Evolutionary conservation across 2,329 filamentous ascomycete species (phyloP).

Genomic region (Anisogramma anomala): DNA sequence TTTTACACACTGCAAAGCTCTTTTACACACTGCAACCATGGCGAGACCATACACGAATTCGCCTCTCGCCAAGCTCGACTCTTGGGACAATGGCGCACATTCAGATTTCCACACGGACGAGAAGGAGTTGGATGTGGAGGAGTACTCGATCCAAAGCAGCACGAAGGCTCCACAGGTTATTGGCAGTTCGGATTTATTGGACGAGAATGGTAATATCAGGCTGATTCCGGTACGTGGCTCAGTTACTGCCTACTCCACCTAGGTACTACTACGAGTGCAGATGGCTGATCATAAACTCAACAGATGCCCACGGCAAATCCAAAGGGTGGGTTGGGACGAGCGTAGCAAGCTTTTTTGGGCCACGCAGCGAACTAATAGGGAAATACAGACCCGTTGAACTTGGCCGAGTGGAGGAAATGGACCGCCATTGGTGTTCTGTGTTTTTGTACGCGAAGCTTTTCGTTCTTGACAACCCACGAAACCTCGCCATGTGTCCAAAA

Average conservation of each 20-base stretch:
- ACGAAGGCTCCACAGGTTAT: conserved; percentile 13
- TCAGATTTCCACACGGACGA: conserved; percentile 1
- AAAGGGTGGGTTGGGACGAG: conserved; percentile 17
- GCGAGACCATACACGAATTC: conserved; percentile 3
- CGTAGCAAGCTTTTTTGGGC: no score
- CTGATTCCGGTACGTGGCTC: conserved; percentile 16
- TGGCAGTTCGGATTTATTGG: conserved; percentile 16
- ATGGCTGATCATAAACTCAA: conserved; percentile 4
- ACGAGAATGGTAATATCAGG: conserved; percentile 16
- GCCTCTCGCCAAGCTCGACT: conserved; percentile 7
- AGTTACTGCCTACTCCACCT: no score
- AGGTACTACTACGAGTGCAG: no score
- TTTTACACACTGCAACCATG: no score
- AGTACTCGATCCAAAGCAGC: background rate
- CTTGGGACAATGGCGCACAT: background rate
- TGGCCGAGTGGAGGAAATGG: conserved; percentile 25
- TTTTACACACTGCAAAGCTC: no score
- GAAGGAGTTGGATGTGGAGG: conserved; percentile 5
- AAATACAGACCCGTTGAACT: conserved; percentile 22
- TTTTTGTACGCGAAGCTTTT: conserved; percentile 21
- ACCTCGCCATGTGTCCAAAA: background rate
- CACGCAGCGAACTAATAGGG: background rate
- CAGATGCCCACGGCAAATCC: conserved; percentile 23
- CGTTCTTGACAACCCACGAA: background rate
- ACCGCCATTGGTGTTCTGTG: conserved; percentile 21